These are phyloP conservation scores for Epithele typhae DNA, from an alignment of 768 basidiomycete genomes.

Conservation along the genomic window DNA sequence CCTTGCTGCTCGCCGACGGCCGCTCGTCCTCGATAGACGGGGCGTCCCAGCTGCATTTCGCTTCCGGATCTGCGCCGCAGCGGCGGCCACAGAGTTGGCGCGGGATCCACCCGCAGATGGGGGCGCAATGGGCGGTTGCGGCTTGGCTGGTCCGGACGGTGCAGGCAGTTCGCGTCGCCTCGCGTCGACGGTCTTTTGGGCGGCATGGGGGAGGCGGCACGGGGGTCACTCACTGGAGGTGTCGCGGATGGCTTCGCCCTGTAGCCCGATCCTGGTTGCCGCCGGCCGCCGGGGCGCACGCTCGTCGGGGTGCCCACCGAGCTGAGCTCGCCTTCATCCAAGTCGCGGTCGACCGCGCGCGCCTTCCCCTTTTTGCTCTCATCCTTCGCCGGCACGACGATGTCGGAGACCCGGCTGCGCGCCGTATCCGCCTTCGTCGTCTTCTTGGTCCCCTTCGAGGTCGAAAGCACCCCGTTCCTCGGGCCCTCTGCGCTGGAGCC, in stretches of 20 bases:
- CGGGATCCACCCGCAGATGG: slow-evolving; percentile 10
- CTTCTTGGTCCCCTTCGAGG: slow-evolving; percentile 24
- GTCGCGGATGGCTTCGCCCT: slow-evolving; percentile 32
- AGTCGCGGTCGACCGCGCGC: slow-evolving; percentile 12
- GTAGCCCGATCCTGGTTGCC: slow-evolving; percentile 48
- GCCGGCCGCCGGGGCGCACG: slow-evolving; percentile 23
- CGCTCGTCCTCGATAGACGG: not conserved
- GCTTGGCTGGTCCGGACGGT: slow-evolving; percentile 31
- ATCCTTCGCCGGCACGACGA: slow-evolving; percentile 42
- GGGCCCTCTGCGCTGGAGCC: slow-evolving; percentile 8
- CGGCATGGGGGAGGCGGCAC: slow-evolving; percentile 8
- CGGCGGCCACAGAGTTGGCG: not conserved
- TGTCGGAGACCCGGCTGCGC: slow-evolving; percentile 16
- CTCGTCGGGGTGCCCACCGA: slow-evolving; percentile 9
- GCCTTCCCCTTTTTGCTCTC: slow-evolving; percentile 27
- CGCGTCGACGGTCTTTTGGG: slow-evolving; percentile 23
- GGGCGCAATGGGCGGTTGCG: slow-evolving; percentile 26
- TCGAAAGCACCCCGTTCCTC: slow-evolving; percentile 39
- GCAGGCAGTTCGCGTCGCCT: slow-evolving; percentile 28
- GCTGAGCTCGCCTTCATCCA: slow-evolving; percentile 9
- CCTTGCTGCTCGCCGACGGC: slow-evolving; percentile 3
- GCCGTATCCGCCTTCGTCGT: slow-evolving; percentile 5
- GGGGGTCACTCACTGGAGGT: slow-evolving; percentile 14
- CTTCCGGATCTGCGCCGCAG: slow-evolving; percentile 17
- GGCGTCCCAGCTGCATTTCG: slow-evolving; percentile 15